A percentile compares a stretch with the other conserved stretches of the same genome.
Evolutionary conservation across 176 grass and related monocot genomes (phyloP).

Genomic region (Hordeum vulgare): DNA sequence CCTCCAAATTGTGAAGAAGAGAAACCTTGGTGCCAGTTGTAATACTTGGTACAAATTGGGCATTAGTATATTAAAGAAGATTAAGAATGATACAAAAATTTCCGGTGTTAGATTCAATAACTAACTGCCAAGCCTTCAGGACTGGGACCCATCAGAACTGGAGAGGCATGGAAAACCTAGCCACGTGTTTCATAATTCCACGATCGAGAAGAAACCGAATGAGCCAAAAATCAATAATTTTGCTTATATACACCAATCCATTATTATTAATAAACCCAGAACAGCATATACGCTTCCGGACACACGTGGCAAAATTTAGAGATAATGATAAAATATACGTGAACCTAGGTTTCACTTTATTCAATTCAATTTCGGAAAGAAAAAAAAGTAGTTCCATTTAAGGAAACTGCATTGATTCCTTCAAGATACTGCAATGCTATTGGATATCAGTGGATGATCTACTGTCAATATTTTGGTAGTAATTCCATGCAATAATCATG

Average conservation of each 20-base stretch:
- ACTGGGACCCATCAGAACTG: background rate
- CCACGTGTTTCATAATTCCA: background rate
- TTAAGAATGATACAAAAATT: background rate
- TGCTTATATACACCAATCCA: background rate
- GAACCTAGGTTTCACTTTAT: background rate
- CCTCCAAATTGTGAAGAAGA: background rate
- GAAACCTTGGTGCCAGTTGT: background rate
- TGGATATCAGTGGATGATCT: background rate
- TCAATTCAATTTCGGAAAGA: background rate
- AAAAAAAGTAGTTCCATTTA: background rate
- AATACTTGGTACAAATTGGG: background rate
- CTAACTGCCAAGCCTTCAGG: background rate
- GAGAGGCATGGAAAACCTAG: background rate
- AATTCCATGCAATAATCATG: background rate
- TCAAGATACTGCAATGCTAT: background rate
- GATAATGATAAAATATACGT: background rate
- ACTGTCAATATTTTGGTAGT: background rate
- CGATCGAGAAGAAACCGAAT: background rate
- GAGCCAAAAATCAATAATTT: background rate
- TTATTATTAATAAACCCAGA: background rate
- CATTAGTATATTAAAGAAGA: background rate
- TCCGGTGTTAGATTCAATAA: background rate
- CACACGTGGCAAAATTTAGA: background rate
- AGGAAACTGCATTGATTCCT: background rate
- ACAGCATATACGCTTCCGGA: background rate